phyloP scores from a whole-genome alignment of 352 stramenopile species.

The Pythium aristosporum region DNA sequence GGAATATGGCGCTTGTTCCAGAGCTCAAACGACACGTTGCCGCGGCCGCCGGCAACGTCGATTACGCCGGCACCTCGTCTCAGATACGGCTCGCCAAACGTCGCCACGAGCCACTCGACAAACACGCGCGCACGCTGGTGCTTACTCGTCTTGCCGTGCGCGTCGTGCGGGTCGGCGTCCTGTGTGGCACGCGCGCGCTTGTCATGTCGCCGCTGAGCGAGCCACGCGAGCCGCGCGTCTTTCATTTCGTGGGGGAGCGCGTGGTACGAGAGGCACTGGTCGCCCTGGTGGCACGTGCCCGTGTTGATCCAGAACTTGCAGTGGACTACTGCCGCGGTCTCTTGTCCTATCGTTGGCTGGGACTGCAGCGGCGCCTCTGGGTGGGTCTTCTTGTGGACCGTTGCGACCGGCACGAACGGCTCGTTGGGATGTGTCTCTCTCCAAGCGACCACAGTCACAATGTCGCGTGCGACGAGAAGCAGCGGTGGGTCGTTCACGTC shows the following conservation, averaged over 20 bases:
- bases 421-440: conserved; percentile 45
- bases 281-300: conserved; percentile 59
- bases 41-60: conserved; percentile 79
- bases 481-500: conserved; percentile 1
- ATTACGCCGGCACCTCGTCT: conserved; percentile 57
- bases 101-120: conserved; percentile 71
- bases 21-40: conserved; percentile 83
- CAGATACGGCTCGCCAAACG: conserved; percentile 56
- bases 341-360: neutral
- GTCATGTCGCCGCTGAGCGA: conserved; percentile 56
- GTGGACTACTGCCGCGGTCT: conserved; percentile 23
- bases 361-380: conserved; percentile 5
- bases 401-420: conserved; percentile 60
- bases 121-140: conserved; percentile 70
- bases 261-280: conserved; percentile 68
- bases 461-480: conserved; percentile 24
- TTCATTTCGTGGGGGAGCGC: conserved; percentile 49
- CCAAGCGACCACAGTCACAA: conserved; percentile 39
- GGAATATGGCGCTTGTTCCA: conserved; percentile 77
- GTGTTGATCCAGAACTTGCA: conserved; percentile 89
- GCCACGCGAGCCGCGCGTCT: conserved; percentile 49
- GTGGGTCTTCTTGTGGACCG: conserved; percentile 26
- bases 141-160: conserved; percentile 73
- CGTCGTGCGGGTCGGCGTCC: conserved; percentile 59
- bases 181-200: conserved; percentile 58